Conservation (phyloP, 495 filamentous ascomycete species). For the Trichocladium uniseriatum region DNA sequence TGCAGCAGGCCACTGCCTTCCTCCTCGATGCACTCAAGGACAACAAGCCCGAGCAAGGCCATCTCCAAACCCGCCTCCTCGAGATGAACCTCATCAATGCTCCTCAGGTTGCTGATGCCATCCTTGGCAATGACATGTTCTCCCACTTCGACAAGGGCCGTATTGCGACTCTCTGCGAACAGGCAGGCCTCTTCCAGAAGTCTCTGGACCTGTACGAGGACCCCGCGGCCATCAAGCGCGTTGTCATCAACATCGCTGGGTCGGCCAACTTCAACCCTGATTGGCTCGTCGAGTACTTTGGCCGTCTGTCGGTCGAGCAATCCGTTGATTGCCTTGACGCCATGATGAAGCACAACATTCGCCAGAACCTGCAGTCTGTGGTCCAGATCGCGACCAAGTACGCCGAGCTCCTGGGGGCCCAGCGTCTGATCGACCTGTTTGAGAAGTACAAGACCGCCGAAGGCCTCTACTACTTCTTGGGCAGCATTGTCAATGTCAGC, state of each 20-base stretch:
- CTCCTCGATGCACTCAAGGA: constrained; percentile 87
- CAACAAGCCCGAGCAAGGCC: constrained; percentile 87
- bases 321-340: constrained; percentile 89
- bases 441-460: constrained; percentile 96
- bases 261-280: constrained; percentile 77
- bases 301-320: constrained; percentile 86
- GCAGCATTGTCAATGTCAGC: constrained; percentile 93
- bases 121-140: constrained; percentile 96
- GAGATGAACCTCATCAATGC: constrained; percentile 98
- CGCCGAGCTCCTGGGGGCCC: constrained; percentile 89
- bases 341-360: constrained; percentile 93
- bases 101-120: constrained; percentile 94
- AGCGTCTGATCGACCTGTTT: constrained; percentile 80
- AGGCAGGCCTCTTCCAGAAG: constrained; percentile 75
- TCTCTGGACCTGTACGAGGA: constrained; percentile 94
- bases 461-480: constrained; percentile 95
- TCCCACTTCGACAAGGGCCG: constrained; percentile 84
- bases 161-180: constrained; percentile 84
- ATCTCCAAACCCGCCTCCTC: constrained; percentile 84
- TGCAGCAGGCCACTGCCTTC: constrained; percentile 95
- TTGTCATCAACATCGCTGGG: constrained; percentile 66
- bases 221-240: constrained; percentile 77
- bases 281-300: constrained; percentile 88
- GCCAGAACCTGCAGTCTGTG: constrained; percentile 88
- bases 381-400: constrained; percentile 96